These are phyloP conservation scores for Penicilliopsis zonata DNA, from an alignment of 495 filamentous ascomycete genomes.

Conservation along the genomic window DNA sequence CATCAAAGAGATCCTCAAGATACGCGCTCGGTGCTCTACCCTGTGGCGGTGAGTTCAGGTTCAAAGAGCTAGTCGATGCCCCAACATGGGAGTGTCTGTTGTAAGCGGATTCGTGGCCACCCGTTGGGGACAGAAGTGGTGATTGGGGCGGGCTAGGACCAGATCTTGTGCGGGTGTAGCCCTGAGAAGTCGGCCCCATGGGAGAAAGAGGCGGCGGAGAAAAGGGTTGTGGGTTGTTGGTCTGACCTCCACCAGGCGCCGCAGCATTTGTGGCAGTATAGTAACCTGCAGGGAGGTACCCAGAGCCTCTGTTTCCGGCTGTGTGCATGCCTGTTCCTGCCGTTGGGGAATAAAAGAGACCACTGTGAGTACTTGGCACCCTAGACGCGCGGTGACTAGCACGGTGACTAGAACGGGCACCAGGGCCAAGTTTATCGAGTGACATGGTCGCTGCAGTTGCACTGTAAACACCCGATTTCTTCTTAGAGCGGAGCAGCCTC, in stretches of 20 bases:
- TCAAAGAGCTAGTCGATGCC: constrained; percentile 58
- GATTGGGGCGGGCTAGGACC: constrained; percentile 57
- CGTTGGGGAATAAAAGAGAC: constrained; percentile 91
- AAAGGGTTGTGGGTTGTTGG: constrained; percentile 6
- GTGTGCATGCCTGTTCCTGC: constrained; percentile 42
- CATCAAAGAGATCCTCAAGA: constrained; percentile 84
- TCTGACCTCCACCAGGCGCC: constrained; percentile 24
- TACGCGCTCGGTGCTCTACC: constrained; percentile 82
- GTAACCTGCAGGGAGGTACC: constrained; percentile 84
- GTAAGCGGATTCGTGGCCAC: constrained; percentile 16
- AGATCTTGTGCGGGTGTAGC: constrained; percentile 27
- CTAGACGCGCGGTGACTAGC: constrained; percentile 30
- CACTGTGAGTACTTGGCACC: constrained; percentile 37
- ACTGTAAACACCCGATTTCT: constrained; percentile 22
- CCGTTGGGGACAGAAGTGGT: constrained; percentile 39
- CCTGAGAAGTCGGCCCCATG: constrained; percentile 13
- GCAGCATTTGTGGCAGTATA: constrained; percentile 60
- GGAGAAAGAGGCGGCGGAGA: constrained; percentile 7
- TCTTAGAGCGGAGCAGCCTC: constrained; percentile 34
- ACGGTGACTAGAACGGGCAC: constrained; percentile 19
- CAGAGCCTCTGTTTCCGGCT: constrained; percentile 43
- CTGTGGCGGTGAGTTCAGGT: constrained; percentile 51
- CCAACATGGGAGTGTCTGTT: constrained; percentile 23
- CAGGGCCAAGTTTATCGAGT: constrained; percentile 39
- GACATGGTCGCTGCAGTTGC: constrained; percentile 36